Evolutionary conservation across 2,329 filamentous ascomycete species (phyloP), one percentile per base, ranked within the genome.

Genomic region (Pseudocercospora musae): DNA sequence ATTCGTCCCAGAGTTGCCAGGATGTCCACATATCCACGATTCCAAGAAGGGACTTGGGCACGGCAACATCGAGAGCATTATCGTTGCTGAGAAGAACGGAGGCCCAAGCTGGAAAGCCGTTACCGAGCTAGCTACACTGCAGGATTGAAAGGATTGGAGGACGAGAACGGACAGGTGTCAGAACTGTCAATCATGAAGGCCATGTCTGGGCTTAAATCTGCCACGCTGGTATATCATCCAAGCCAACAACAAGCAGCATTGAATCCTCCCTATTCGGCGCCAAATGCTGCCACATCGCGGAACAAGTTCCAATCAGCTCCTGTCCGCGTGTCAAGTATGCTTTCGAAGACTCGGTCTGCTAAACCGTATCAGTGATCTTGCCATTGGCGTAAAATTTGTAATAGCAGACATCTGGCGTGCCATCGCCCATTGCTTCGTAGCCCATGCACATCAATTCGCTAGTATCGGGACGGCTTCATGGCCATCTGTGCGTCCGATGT

Each of bases 21-120:
- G 65, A 21, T 71, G 69, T 61, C 67, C 69, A 15, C 70, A 71
- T 60, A 37, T 71, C 2, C 65, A 70, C 46, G 63, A 67, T 40
- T 69, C 67, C 40, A 20, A 40, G 21, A 57, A 42, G 20, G 69
- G 70, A 8, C 48, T 71, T 8, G 69, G 70, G 1, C 65, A 57
- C 29, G 50, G 58, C 7, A 70, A 71, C 60, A 65, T 71, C 2
- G 66, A 67, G n/a, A 64, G 60, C 10, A 64, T 72, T 25, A 66
- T 72, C 33, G 58, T 63, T 27, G 64, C 68, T 31, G 62, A 63
- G 60, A 69, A 64, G 58, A 53, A n/a, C 15, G 53, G 44, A 2
- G 48, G 18, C 10, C 15, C 29, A 18, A 50, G 59, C 20, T 68
- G 66, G 68, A 48, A 27, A 10, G 59, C 59, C n/a, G 66, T 68